Evolutionary conservation across 768 basidiomycete genomes (phyloP), one percentile per base, ranked within the genome.

Genomic region (Heimioporus sp.): DNA sequence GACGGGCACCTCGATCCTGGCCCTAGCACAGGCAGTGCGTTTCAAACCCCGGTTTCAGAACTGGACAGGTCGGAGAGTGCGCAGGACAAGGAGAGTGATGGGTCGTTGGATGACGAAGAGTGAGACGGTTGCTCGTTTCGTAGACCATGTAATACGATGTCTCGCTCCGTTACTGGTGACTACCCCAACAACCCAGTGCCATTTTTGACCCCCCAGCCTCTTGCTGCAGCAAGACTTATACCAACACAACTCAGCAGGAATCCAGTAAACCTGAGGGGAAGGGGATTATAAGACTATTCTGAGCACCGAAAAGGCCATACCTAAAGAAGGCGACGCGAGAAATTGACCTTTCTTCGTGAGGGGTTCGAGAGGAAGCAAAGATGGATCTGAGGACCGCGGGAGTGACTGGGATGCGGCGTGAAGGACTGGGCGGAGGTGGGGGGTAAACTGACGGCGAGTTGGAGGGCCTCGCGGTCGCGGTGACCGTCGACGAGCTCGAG

Each of bases 261-360:
- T 2, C 90, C 91, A 3, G 87, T 76, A 66, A 93, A 93, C 52
- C 90, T 92, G 17, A 16, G 24, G 6, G 50, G 34, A 36, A 13
- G n/a, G n/a, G n/a, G 24, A 51, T 42, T 20, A 15, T 53, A 8
- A 34, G 40, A 20, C 10, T 12, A 17, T 35, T 37, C 7, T 2
- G 15, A 37, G 19, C 5, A 4, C 16, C 21, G 39, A 20, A 38
- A 30, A 48, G 50, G 49, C 47, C 62, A 42, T 66, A 88, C 90
- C 91, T 81, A 69, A 92, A 92, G 74, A 93, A 93, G 30, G 91
- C 90, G 46, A 90, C 77, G 13, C 90, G 81, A 36, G 90, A 93
- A 47, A 93, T 83, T 1, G 87, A 84, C 28, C 91, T 81, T 66
- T 93, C 90, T 65, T 93, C 90, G 49, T 86, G 73, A 3, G 86